Base-by-base conservation (phyloP, 139 green algal genomes). In the Closterium sp. region DNA sequence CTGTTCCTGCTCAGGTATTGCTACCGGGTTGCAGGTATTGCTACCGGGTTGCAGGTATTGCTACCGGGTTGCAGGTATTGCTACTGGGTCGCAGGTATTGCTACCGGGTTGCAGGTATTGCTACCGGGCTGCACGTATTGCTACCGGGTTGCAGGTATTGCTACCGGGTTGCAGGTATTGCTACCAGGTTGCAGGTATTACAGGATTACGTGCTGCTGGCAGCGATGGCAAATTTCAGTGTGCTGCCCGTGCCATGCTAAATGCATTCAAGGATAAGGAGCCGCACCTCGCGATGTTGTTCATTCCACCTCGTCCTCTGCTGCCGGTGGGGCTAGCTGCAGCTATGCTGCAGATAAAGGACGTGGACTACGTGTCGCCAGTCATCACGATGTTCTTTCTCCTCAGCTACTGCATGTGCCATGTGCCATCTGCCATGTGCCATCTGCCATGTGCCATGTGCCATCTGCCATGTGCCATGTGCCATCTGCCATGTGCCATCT, bases 321-420 rank as follows among this genome's bases (percentile, higher is more conserved):
- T 55, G 23, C 30, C 55, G 84, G n/a, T n/a, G n/a, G n/a, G n/a
- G n/a, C n/a, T n/a, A n/a, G n/a, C n/a, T n/a, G n/a, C n/a, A n/a
- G n/a, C n/a, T n/a, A n/a, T n/a, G n/a, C n/a, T 93, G 8, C 8
- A 88, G 33, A 91, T 91, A 35, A 90, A 84, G 25, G 91, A 94
- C 84, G n/a, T 94, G 16, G 92, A 94, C 85, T 87, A 93, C 34
- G 94, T 94, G 84, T 94, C 92, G 25, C 92, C 92, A 2, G 83
- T 94, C 84, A 94, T 94, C 90, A 94, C 92, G 12, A 94, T 94
- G 92, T 94, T 94, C 84, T 94, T 94, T 36, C 90, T 94, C 28
- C 84, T 94, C 33, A n/a, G n/a, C n/a, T n/a, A n/a, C n/a, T n/a
- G n/a, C n/a, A n/a, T n/a, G n/a, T 55, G 16, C n/a, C n/a, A 33